Evolutionary conservation across 345 rosid genomes (phyloP).

Genomic region (Capsella bursapastoris): DNA sequence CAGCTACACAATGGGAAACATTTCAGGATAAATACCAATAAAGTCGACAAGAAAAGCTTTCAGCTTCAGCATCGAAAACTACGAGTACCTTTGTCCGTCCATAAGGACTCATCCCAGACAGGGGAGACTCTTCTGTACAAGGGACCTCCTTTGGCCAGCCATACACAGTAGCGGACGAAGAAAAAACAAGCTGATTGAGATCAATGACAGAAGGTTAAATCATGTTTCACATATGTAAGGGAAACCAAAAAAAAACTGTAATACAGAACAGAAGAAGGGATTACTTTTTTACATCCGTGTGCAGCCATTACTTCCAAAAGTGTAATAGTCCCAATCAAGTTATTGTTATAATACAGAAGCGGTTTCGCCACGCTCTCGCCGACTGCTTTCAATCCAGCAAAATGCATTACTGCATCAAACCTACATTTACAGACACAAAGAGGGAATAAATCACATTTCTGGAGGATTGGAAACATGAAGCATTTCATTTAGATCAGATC

Average conservation of each 20-base stretch:
- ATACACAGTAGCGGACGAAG: constrained; percentile 98
- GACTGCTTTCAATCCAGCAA: constrained; percentile 99
- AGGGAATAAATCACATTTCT: neutral
- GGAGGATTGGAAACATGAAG: neutral
- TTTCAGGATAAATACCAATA: neutral
- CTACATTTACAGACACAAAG: constrained; percentile 47
- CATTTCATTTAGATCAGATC: constrained; percentile 34
- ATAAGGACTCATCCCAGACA: constrained; percentile 81
- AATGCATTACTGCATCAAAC: constrained; percentile 95
- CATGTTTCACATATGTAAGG: neutral
- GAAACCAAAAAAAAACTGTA: constrained; percentile 18
- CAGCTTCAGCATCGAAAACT: neutral
- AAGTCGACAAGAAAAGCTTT: constrained; percentile 13
- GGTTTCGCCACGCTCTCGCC: constrained; percentile 95
- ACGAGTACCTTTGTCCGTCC: constrained; percentile 85
- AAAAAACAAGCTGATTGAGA: constrained; percentile 85
- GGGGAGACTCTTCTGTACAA: constrained; percentile 85
- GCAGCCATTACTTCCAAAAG: constrained; percentile 91
- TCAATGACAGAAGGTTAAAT: constrained; percentile 32
- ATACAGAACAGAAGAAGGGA: constrained; percentile 12
- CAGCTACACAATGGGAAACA: constrained; percentile 57
- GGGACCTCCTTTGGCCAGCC: constrained; percentile 98
- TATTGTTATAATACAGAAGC: constrained; percentile 79
- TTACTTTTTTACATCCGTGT: constrained; percentile 74
- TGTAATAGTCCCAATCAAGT: constrained; percentile 81